Conservation (phyloP, 139 green algal species). For the Coelastrella sp. region DNA sequence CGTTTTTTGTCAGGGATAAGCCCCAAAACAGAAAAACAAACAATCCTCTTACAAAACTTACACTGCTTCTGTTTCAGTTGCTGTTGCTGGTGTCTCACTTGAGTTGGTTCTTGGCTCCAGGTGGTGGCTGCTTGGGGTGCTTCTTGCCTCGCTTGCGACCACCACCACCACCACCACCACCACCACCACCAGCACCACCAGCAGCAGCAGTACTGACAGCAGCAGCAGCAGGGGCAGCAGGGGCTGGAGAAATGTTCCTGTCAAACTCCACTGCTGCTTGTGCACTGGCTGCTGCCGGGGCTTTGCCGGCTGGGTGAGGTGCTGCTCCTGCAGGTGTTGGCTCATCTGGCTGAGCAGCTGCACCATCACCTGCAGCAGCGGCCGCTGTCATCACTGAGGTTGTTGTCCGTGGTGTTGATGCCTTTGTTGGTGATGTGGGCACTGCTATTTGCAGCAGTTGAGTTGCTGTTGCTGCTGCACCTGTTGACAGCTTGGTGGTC, state of each 20-base stretch:
- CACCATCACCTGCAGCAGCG: not conserved
- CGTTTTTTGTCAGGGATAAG: not conserved
- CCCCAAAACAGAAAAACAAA: not conserved
- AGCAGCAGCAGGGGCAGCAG: not conserved
- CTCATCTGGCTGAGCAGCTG: not conserved
- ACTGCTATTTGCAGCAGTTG: not conserved
- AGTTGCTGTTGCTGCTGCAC: not conserved
- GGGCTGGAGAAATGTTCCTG: not conserved
- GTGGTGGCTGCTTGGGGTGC: not conserved
- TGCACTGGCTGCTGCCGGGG: not conserved
- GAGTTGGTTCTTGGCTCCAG: constrained; percentile 3
- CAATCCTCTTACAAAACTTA: not conserved
- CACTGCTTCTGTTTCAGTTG: not conserved
- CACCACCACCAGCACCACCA: not conserved
- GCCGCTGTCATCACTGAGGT: no score
- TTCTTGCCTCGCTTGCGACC: not conserved
- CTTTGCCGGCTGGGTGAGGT: not conserved
- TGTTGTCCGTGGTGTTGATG: not conserved
- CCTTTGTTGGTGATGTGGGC: not conserved
- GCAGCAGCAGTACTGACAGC: not conserved
- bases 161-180: constrained; percentile 3
- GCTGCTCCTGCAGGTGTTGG: not conserved
- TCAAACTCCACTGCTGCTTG: not conserved
- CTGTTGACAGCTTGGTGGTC: not conserved
- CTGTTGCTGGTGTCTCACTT: constrained; percentile 3